These are phyloP conservation scores for Lyophyllum atratum DNA, from an alignment of 768 basidiomycete species.

Conservation along the genomic window DNA sequence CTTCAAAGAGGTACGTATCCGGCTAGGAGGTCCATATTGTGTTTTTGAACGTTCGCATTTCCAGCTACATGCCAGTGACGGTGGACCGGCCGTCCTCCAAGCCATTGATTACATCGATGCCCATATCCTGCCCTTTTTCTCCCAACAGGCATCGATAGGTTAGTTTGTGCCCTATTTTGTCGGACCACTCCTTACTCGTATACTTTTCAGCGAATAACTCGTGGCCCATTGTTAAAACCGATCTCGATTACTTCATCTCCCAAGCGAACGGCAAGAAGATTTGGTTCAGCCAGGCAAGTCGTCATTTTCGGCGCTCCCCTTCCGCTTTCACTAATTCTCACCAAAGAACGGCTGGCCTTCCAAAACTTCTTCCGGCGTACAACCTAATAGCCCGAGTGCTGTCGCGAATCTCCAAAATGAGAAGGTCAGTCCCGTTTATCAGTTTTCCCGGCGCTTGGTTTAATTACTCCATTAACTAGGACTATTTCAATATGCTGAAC, in stretches of 20 bases:
- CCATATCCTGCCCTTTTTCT: conserved; percentile 76
- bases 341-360: conserved; percentile 80
- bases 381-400: conserved; percentile 65
- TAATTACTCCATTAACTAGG: conserved; percentile 35
- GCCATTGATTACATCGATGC: conserved; percentile 66
- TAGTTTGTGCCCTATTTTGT: conserved; percentile 10
- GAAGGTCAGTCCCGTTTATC: conserved; percentile 38
- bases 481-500: conserved; percentile 67
- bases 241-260: conserved; percentile 69
- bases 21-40: too few species aligned
- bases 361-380: conserved; percentile 55
- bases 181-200: background rate
- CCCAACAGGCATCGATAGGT: conserved; percentile 56
- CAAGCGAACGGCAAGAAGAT: conserved; percentile 73
- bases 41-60: background rate
- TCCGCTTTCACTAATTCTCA: background rate
- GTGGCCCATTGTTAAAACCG: conserved; percentile 61
- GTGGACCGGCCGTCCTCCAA: conserved; percentile 55
- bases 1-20: conserved; percentile 41
- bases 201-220: conserved; percentile 46
- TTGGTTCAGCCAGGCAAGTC: conserved; percentile 64
- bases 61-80: conserved; percentile 43
- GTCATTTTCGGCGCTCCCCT: background rate
- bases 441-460: background rate
- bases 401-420: conserved; percentile 65